These are phyloP conservation scores for Skeletonema tropicum DNA, from an alignment of 108 stramenopile genomes.

Conservation along the genomic window DNA sequence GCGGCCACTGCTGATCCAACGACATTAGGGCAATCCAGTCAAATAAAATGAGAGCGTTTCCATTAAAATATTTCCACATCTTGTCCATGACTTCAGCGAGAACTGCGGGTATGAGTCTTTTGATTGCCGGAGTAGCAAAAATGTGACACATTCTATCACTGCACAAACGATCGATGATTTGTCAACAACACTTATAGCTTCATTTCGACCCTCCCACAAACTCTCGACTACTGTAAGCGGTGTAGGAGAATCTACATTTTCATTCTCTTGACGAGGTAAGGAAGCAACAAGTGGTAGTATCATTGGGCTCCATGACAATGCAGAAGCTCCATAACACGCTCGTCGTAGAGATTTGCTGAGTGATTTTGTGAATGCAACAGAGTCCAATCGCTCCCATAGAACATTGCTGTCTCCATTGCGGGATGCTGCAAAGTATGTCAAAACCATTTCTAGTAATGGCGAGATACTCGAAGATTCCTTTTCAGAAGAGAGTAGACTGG, in stretches of 20 bases:
- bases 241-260: slow-evolving; percentile 4
- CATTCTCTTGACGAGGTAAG: slow-evolving; percentile 31
- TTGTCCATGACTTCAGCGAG: slow-evolving; percentile 15
- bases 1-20: slow-evolving; percentile 20
- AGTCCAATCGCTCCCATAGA: slow-evolving; percentile 29
- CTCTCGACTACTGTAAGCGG: slow-evolving; percentile 39
- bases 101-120: slow-evolving; percentile 7
- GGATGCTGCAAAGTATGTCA: slow-evolving; percentile 52
- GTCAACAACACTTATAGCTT: slow-evolving; percentile 55
- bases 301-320: slow-evolving; percentile 65
- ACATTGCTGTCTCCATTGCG: slow-evolving; percentile 5
- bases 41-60: slow-evolving; percentile 36
- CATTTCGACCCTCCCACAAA: slow-evolving; percentile 70
- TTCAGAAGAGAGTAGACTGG: slow-evolving; percentile 65
- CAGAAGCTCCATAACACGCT: slow-evolving; percentile 71
- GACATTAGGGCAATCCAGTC: slow-evolving; percentile 24
- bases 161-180: slow-evolving; percentile 56
- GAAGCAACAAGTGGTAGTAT: slow-evolving; percentile 74
- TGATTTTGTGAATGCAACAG: slow-evolving; percentile 47
- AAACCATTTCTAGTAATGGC: slow-evolving; percentile 60
- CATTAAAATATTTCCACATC: slow-evolving; percentile 36
- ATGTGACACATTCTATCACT: slow-evolving; percentile 72
- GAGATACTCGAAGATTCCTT: slow-evolving; percentile 68
- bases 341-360: slow-evolving; percentile 66
- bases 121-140: slow-evolving; percentile 52